Conservation (phyloP, 371 early-diverging fungal species). For the Dinochytrium kinnereticum region DNA sequence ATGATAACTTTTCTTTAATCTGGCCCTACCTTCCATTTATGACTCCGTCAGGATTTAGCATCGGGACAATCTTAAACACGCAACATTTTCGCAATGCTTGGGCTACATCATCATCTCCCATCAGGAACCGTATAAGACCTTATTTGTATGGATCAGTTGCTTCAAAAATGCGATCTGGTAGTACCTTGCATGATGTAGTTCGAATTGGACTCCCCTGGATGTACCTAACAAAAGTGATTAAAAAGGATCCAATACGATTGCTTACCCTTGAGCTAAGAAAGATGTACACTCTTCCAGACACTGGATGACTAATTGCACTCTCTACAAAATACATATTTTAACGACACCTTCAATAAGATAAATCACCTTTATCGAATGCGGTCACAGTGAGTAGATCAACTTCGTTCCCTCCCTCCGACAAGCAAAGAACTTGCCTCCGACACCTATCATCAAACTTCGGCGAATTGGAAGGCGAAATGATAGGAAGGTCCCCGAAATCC, state of each 20-base stretch:
- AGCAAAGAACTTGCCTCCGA: constrained; percentile 31
- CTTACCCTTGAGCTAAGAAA: constrained; percentile 33
- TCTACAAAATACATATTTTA: constrained; percentile 5
- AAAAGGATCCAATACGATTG: background rate
- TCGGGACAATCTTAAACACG: constrained; percentile 55
- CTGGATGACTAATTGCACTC: constrained; percentile 19
- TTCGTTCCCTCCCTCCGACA: constrained; percentile 48
- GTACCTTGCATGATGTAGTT: constrained; percentile 54
- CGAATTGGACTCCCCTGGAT: constrained; percentile 58
- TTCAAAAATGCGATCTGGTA: background rate
- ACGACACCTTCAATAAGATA: background rate
- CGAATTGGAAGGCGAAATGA: background rate
- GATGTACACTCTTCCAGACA: constrained; percentile 34
- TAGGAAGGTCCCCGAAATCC: background rate
- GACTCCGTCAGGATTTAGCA: constrained; percentile 56
- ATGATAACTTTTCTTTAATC: too few species aligned
- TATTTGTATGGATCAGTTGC: background rate
- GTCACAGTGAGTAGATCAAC: constrained; percentile 54
- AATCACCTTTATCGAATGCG: constrained; percentile 27
- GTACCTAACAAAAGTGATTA: constrained; percentile 34
- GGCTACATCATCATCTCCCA: constrained; percentile 43
- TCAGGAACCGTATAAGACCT: constrained; percentile 46
- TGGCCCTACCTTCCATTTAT: constrained; percentile 24
- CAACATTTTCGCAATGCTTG: constrained; percentile 34
- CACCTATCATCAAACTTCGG: constrained; percentile 37